phyloP scores from a whole-genome alignment of 2,329 filamentous ascomycete genomes.

The Chalara sp. region DNA sequence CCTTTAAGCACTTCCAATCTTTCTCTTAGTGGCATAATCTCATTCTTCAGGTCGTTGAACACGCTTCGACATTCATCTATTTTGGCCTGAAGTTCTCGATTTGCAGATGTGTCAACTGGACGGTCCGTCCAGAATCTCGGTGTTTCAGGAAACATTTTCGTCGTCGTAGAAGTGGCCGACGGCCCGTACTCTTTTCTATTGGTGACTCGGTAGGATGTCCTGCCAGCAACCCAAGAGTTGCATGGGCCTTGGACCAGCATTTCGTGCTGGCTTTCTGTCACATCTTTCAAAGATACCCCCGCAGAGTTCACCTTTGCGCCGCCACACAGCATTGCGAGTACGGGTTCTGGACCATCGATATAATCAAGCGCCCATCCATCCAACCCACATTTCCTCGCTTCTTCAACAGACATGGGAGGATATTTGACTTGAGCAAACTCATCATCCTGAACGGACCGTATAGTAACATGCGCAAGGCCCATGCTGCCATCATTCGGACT shows the following conservation, averaged over 20 bases:
- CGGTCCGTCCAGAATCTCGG: slow-evolving; percentile 65
- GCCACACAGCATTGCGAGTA: slow-evolving; percentile 82
- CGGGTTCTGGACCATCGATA: slow-evolving; percentile 71
- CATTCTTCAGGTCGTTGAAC: slow-evolving; percentile 18
- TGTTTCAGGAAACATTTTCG: slow-evolving; percentile 54
- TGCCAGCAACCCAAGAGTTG: slow-evolving; percentile 62
- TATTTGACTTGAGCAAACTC: slow-evolving; percentile 47
- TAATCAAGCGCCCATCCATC: slow-evolving; percentile 77
- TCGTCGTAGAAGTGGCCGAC: slow-evolving; percentile 62
- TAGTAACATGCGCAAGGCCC: slow-evolving; percentile 62
- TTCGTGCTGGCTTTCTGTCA: slow-evolving; percentile 62
- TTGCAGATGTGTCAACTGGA: slow-evolving; percentile 62
- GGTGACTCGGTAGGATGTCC: slow-evolving; percentile 55
- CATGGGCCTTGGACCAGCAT: slow-evolving; percentile 46
- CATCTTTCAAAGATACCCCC: slow-evolving; percentile 56
- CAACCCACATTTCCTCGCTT: slow-evolving; percentile 57
- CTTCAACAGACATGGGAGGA: slow-evolving; percentile 42
- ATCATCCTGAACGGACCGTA: slow-evolving; percentile 48
- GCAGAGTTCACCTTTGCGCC: slow-evolving; percentile 63
- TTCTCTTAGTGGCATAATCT: slow-evolving; percentile 9
- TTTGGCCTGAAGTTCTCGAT: slow-evolving; percentile 50
- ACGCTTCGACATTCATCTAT: slow-evolving; percentile 28
- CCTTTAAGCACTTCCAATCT: slow-evolving; percentile 24
- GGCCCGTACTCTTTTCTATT: slow-evolving; percentile 77
- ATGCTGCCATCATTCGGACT: slow-evolving; percentile 36